Percentiles rank a stretch among this genome's conserved stretches.
phyloP scores from a whole-genome alignment of 495 filamentous ascomycete genomes.

The Schizothecium vesticola region DNA sequence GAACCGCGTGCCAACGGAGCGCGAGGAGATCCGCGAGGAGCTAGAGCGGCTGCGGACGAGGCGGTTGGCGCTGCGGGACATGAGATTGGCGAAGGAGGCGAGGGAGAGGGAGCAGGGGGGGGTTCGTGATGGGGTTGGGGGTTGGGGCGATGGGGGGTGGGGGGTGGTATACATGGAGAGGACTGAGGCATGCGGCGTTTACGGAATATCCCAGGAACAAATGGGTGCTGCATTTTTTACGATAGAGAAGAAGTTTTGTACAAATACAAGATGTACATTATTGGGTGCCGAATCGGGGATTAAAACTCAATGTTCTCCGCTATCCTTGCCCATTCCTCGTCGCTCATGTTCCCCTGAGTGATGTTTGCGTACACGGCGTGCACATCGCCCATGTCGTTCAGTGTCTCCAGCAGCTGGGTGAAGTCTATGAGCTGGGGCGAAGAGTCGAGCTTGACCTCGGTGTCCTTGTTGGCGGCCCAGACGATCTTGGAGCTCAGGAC shows the following conservation, averaged over 20 bases:
- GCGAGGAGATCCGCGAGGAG: slow-evolving; percentile 78
- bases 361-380: slow-evolving; percentile 66
- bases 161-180: neutral
- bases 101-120: slow-evolving; percentile 24
- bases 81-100: slow-evolving; percentile 52
- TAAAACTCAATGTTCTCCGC: slow-evolving; percentile 38
- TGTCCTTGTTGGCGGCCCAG: slow-evolving; percentile 80
- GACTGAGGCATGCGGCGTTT: neutral
- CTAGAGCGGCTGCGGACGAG: slow-evolving; percentile 62
- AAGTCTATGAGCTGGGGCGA: slow-evolving; percentile 47
- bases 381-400: slow-evolving; percentile 59
- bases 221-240: neutral
- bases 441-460: slow-evolving; percentile 52
- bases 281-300: neutral
- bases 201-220: neutral
- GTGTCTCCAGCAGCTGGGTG: slow-evolving; percentile 45
- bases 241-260: neutral
- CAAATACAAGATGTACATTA: slow-evolving; percentile 5
- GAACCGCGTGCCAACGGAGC: slow-evolving; percentile 82
- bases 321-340: slow-evolving; percentile 46
- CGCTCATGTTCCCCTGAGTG: slow-evolving; percentile 36
- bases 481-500: slow-evolving; percentile 71
- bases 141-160: neutral
- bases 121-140: neutral
- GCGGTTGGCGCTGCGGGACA: slow-evolving; percentile 55